Percentiles rank a stretch among this genome's conserved stretches.
Conservation (phyloP, 306 rosid species). For the Clitoria ternatea region DNA sequence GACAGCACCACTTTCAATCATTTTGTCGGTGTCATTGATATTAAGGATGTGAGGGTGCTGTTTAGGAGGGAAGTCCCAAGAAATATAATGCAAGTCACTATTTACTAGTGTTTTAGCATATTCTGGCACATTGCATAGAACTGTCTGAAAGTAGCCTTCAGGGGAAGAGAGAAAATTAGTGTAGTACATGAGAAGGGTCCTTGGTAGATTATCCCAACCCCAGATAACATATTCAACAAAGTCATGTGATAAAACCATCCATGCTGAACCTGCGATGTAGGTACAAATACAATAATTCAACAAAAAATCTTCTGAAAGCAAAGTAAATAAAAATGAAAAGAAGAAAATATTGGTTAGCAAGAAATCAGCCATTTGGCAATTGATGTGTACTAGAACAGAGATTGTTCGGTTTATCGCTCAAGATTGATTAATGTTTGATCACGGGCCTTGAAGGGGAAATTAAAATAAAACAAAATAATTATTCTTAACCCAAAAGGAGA, state of each 20-base stretch:
- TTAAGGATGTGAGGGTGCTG: slow-evolving; percentile 88
- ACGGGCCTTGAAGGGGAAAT: not conserved
- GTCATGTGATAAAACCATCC: slow-evolving; percentile 80
- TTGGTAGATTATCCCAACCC: slow-evolving; percentile 99
- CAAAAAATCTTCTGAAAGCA: not conserved
- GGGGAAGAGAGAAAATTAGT: slow-evolving; percentile 88
- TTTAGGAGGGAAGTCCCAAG: slow-evolving; percentile 85
- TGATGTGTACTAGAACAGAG: not conserved
- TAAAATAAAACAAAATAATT: too few species aligned
- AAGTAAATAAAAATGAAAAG: not conserved
- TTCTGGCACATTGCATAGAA: slow-evolving; percentile 75
- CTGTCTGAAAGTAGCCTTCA: slow-evolving; percentile 95
- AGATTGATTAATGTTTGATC: not conserved
- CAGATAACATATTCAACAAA: slow-evolving; percentile 72
- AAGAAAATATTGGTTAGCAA: not conserved
- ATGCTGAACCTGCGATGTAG: slow-evolving; percentile 81
- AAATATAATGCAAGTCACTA: slow-evolving; percentile 75
- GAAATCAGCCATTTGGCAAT: not conserved
- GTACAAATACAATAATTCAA: slow-evolving; percentile 5
- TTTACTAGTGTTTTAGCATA: slow-evolving; percentile 64
- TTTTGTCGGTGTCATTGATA: slow-evolving; percentile 60
- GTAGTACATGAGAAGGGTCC: slow-evolving; percentile 94
- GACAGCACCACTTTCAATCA: slow-evolving; percentile 74
- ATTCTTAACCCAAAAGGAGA: not conserved
- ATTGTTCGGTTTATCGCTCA: not conserved